phyloP scores from a whole-genome alignment of 2,329 filamentous ascomycete species.

The Cercospora citrullina region DNA sequence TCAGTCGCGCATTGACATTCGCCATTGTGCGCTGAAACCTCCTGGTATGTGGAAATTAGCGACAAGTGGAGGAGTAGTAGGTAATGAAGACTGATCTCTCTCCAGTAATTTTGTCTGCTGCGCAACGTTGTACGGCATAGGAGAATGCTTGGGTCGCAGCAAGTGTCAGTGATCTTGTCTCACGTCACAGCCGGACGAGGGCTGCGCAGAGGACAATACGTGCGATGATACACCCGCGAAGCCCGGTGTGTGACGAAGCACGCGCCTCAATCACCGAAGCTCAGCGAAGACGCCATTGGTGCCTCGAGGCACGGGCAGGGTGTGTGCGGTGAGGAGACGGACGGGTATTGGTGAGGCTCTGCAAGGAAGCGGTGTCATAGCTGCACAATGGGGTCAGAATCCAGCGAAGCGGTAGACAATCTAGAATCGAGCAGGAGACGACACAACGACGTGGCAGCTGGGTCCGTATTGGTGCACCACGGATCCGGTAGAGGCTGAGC shows the following conservation, averaged over 20 bases:
- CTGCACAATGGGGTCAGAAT: not conserved
- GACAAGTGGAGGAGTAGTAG: not conserved
- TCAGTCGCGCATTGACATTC: conserved; percentile 7
- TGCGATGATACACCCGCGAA: conserved; percentile 10
- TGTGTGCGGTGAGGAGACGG: not conserved
- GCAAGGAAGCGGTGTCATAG: not conserved
- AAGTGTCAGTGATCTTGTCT: conserved; percentile 11
- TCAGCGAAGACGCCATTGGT: conserved; percentile 7
- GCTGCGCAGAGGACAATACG: conserved; percentile 11
- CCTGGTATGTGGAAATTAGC: conserved; percentile 5
- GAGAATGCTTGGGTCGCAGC: conserved; percentile 9
- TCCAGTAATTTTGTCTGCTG: not conserved
- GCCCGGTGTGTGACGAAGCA: not conserved
- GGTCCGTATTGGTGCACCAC: conserved; percentile 1
- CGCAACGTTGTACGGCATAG: conserved; percentile 15
- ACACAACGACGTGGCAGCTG: not conserved
- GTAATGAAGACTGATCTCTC: not conserved
- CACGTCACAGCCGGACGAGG: conserved; percentile 17
- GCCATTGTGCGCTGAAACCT: conserved; percentile 2
- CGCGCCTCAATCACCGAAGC: conserved; percentile 3
- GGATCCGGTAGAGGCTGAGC: not conserved
- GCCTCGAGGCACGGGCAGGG: not conserved
- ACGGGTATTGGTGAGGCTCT: not conserved
- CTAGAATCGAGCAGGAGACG: not conserved
- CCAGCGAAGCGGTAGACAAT: not conserved